Conservation (phyloP, 768 basidiomycete genomes). For the Gloeophyllum trabeum region DNA sequence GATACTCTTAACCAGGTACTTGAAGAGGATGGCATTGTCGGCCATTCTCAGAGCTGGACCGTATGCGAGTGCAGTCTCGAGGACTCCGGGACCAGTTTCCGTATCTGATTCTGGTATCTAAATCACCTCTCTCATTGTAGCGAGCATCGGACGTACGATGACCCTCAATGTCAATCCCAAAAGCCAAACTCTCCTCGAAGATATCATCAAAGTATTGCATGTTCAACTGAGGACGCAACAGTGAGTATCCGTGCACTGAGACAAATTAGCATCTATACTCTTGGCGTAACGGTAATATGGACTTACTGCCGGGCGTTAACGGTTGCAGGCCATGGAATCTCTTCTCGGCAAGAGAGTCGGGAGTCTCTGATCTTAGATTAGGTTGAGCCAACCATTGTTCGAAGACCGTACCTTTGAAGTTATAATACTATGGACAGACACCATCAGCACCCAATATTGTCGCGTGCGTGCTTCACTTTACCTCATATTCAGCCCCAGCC, state of each 20-base stretch:
- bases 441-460: background rate
- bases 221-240: slow-evolving; percentile 85
- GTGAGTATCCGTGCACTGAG: slow-evolving; percentile 93
- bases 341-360: slow-evolving; percentile 67
- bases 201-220: slow-evolving; percentile 82
- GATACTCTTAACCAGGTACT: slow-evolving; percentile 83
- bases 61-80: slow-evolving; percentile 83
- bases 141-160: slow-evolving; percentile 44
- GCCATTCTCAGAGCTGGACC: slow-evolving; percentile 73
- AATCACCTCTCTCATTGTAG: slow-evolving; percentile 10
- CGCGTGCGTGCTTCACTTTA: too few species aligned
- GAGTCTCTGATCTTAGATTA: slow-evolving; percentile 49
- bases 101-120: slow-evolving; percentile 44
- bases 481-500: slow-evolving; percentile 94
- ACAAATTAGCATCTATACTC: background rate
- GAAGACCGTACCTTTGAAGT: slow-evolving; percentile 60
- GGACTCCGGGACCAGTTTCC: slow-evolving; percentile 85
- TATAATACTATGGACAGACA: slow-evolving; percentile 55
- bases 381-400: slow-evolving; percentile 1
- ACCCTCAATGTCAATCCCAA: slow-evolving; percentile 76
- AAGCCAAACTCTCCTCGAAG: slow-evolving; percentile 62
- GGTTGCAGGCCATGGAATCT: slow-evolving; percentile 63
- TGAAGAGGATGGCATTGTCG: slow-evolving; percentile 89
- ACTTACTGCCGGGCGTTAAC: slow-evolving; percentile 87
- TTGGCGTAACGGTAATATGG: too few species aligned